Base-by-base conservation (phyloP, 208 protist species). In the Acanthamoeba triangularis region DNA sequence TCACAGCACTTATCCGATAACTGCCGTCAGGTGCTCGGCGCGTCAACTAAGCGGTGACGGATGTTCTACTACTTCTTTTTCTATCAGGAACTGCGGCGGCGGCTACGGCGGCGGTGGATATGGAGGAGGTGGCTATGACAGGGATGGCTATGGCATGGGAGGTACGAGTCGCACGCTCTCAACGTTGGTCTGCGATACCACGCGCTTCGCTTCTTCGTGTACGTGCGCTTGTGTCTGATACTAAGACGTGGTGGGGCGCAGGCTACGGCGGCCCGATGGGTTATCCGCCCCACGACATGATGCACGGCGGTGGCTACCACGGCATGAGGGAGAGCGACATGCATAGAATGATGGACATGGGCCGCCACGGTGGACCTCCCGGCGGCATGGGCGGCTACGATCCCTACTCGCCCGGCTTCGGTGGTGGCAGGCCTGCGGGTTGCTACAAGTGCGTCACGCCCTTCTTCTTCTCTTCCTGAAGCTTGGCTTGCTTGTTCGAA, bases 301-400 rank as follows among this genome's bases (percentile, higher is more conserved):
- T 61, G 87, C 87, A 93, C 59, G 41, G 37, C 33, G 61, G 63
- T 30, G 74, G 65, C 35, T 23, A 49, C n/a, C 33, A 76, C 33
- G 33, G 87, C 41, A 93, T 93, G 87, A 93, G 63, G 37, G 87
- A 93, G 16, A 93, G 61, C 47, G 87, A 93, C 41, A 41, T 93
- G 35, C 87, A 30, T 20, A 37, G 52, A 30, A 93, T 74, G 87
- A 76, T 93, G 87, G 87, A 93, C 23, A 94, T 94, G 90, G 47
- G 67, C 13, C 63, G 69, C 35, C 87, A 67, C 82, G 82, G 82
- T 23, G 59, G 59, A 2, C 61, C 87, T 18, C 87, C 52, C 4
- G 61, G 35, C 35, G n/a, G n/a, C 49, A 87, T 87, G 78, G 78
- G 78, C 72, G 72, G 72, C 52, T 87, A 87, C 49, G 78, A 87